These are phyloP conservation scores for Yamadazyma buinensis DNA, from an alignment of 1,139 yeast species.

Conservation along the genomic window DNA sequence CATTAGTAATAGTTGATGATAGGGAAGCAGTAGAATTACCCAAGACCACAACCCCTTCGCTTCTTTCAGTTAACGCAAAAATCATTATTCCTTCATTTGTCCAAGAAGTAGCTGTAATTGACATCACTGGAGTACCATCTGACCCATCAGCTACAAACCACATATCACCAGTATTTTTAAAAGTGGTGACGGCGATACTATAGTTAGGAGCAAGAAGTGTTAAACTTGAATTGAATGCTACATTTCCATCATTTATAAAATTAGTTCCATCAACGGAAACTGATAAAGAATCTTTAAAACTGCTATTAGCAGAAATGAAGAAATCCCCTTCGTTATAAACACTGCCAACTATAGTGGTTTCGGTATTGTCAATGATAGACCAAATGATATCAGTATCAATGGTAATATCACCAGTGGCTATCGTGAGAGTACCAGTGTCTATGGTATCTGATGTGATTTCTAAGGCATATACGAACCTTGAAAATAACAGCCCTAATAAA, in stretches of 20 bases:
- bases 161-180: conserved; percentile 14
- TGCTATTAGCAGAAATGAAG: conserved; percentile 15
- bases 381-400: conserved; percentile 25
- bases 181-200: conserved; percentile 14
- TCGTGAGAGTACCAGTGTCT: too few relatives aligned
- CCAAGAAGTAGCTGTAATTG: conserved; percentile 16
- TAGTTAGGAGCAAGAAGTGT: conserved; percentile 12
- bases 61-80: conserved; percentile 13
- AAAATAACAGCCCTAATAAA: too few relatives aligned
- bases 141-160: conserved; percentile 16
- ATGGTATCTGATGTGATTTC: too few relatives aligned
- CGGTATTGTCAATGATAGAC: conserved; percentile 30
- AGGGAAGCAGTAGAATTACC: conserved; percentile 15
- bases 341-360: conserved; percentile 20
- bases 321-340: conserved; percentile 21
- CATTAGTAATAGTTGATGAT: conserved; percentile 14
- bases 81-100: conserved; percentile 17
- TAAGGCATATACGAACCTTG: too few relatives aligned
- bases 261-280: conserved; percentile 10
- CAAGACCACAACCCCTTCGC: conserved; percentile 15
- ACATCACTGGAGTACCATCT: conserved; percentile 13
- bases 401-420: conserved; percentile 20
- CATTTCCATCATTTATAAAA: conserved; percentile 6
- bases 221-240: conserved; percentile 8
- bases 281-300: conserved; percentile 11